Percentiles rank a stretch among this genome's conserved stretches.
Evolutionary conservation across 2,329 filamentous ascomycete genomes (phyloP).

Genomic region (Coniochaeta prunicola): DNA sequence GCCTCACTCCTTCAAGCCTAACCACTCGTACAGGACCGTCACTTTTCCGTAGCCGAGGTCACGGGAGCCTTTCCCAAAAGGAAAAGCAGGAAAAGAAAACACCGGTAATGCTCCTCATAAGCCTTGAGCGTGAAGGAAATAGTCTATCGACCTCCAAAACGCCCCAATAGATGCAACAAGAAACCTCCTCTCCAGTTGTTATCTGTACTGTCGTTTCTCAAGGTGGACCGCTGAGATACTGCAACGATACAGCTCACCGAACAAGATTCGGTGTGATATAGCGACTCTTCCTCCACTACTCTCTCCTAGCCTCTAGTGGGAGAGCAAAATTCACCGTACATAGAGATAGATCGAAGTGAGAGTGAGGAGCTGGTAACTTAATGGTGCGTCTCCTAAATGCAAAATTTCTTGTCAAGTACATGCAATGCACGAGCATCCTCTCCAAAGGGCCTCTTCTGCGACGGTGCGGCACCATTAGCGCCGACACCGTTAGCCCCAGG

Average conservation of each 20-base stretch:
- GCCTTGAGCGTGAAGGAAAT: not conserved
- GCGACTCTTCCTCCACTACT: not conserved
- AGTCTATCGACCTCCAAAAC: not conserved
- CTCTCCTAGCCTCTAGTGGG: not conserved
- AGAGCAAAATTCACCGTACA: not conserved
- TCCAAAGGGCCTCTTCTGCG: conserved; percentile 7
- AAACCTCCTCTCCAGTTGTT: not conserved
- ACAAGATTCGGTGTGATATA: not conserved
- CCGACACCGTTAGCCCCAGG: conserved; percentile 19
- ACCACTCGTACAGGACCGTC: not conserved
- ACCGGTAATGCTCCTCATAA: not conserved
- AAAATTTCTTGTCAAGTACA: conserved; percentile 21
- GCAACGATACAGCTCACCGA: not conserved
- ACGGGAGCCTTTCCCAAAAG: not conserved
- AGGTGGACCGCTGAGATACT: not conserved
- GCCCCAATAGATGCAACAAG: not conserved
- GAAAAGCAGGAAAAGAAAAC: not conserved
- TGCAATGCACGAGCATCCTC: conserved; percentile 18
- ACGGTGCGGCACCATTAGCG: conserved; percentile 5
- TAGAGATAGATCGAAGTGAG: not conserved
- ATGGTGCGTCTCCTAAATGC: conserved; percentile 9
- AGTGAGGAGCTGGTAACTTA: not conserved
- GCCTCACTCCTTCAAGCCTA: not conserved
- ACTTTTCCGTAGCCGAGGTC: not conserved
- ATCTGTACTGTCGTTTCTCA: not conserved